Evolutionary conservation across 306 rosid species (phyloP).

Genomic region (Boehmeria nivea): DNA sequence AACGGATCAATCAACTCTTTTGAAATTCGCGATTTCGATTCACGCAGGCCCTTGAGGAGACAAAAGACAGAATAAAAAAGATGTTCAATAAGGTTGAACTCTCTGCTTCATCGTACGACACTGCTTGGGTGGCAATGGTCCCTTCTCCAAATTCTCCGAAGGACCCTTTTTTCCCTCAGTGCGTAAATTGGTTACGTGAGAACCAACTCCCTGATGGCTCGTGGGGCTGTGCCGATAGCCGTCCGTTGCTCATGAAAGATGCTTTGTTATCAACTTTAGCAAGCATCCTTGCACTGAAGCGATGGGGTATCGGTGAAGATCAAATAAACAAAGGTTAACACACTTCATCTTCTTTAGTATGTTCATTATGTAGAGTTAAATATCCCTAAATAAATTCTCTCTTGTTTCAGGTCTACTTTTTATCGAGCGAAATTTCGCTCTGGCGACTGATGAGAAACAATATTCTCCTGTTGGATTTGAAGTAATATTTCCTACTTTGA

Average conservation of each 20-base stretch:
- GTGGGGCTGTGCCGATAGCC: conserved; percentile 52
- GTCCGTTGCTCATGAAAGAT: conserved; percentile 53
- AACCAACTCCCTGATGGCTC: conserved; percentile 77
- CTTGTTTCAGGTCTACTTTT: conserved; percentile 62
- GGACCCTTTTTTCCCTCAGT: conserved; percentile 63
- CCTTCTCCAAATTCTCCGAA: conserved; percentile 47
- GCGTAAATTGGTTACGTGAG: conserved; percentile 64
- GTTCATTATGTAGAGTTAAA: conserved; percentile 3
- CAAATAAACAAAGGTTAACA: conserved; percentile 50
- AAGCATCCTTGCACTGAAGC: conserved; percentile 61
- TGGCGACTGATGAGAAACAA: conserved; percentile 55
- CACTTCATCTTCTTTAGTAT: too few species aligned
- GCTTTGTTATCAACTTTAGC: conserved; percentile 73
- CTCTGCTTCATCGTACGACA: conserved; percentile 73
- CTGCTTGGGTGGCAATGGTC: conserved; percentile 94
- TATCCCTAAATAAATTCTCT: conserved; percentile 7
- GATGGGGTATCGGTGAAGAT: conserved; percentile 57
- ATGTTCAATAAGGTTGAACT: conserved; percentile 66
- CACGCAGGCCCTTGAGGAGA: conserved; percentile 49
- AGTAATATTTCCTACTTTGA: conserved; percentile 57
- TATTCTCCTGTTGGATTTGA: conserved; percentile 67
- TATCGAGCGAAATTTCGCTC: conserved; percentile 56
- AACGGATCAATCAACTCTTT: neutral
- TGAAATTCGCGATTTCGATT: neutral
- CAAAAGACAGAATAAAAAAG: conserved; percentile 49